phyloP scores from a whole-genome alignment of 352 stramenopile genomes.

The Globisporangium cylindrosporum region DNA sequence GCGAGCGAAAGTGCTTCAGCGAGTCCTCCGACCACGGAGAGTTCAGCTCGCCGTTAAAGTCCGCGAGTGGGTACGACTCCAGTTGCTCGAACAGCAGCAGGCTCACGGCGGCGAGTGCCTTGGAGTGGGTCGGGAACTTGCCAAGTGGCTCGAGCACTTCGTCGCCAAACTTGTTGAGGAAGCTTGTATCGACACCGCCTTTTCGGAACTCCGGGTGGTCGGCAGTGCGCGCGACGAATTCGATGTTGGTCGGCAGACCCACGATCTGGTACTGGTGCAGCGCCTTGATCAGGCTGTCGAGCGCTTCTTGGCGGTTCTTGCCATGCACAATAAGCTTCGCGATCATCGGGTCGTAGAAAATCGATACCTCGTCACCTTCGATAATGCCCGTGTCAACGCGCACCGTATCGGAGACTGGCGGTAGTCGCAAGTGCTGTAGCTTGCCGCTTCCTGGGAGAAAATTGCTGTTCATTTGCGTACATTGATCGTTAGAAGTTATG shows the following conservation, averaged over 20 bases:
- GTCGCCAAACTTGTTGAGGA: conserved; percentile 89
- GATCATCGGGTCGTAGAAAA: conserved; percentile 95
- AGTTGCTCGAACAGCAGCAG: conserved; percentile 72
- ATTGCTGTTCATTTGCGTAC: conserved; percentile 37
- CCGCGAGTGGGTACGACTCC: conserved; percentile 26
- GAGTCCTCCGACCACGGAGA: conserved; percentile 58
- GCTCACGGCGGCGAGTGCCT: conserved; percentile 71
- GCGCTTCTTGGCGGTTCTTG: conserved; percentile 72
- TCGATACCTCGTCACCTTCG: conserved; percentile 88
- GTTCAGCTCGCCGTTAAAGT: conserved; percentile 39
- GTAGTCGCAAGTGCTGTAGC: conserved; percentile 81
- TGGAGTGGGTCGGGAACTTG: conserved; percentile 52
- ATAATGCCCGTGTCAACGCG: conserved; percentile 90
- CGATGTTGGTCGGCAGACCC: conserved; percentile 93
- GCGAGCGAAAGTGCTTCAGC: conserved; percentile 57
- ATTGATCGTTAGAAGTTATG: conserved; percentile 4
- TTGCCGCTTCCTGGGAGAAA: conserved; percentile 91
- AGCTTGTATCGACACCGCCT: conserved; percentile 91
- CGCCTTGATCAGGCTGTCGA: conserved; percentile 80
- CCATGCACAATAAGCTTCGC: conserved; percentile 93
- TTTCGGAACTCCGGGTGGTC: conserved; percentile 86
- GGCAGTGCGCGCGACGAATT: conserved; percentile 91
- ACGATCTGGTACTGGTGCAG: conserved; percentile 92
- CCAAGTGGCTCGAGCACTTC: conserved; percentile 70
- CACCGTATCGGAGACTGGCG: conserved; percentile 59